Base-by-base conservation (phyloP, 805 yeast species). In the Candida vartiovaarae region DNA sequence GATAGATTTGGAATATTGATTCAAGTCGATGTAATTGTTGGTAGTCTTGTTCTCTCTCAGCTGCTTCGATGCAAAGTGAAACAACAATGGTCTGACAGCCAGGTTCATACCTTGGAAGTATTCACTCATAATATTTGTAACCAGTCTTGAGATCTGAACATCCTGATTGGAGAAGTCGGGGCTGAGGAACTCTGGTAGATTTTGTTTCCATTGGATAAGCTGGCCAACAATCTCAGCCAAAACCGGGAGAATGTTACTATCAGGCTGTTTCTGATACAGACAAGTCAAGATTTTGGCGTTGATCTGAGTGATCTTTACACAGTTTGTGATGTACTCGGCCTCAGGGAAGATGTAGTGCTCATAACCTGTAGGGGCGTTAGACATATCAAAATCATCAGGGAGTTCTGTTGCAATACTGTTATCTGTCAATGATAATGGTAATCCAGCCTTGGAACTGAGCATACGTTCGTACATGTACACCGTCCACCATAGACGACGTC, bases 401-500 rank as follows among this genome's bases (percentile, higher is more conserved):
- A 84, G 65, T 44, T 78, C 89, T 0, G 90, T 81, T 3, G 87
- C 80, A 20, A 90, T 82, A 47, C 91, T 84, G 46, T 83, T 85
- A 57, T 84, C 93, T 1, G 93, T 82, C 46, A 90, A 74, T 42
- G 87, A 78, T 36, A 84, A 60, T 1, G 95, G 95, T 26, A 84
- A 63, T 1, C 95, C 95, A 0, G 90, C 90, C 55, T 84, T 84
- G 9, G 90, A 82, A 6, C 88, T 82, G 34, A 84, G 63, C 91
- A 84, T 84, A 61, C 91, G 65, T 64, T 89, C 97, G 53, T 86
- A 76, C 62, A 82, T 78, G 63, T 86, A 88, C 30, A 83, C 79
- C 35, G 89, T 82, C 96, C 96, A 89, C 68, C 91, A 89, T 32
- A 87, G 63, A 45, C 90, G 75, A 57, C 95, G 74, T 41, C 95